A percentile compares a stretch with the other conserved stretches of the same genome.
These are phyloP conservation scores for Pulveroboletus sp. DNA, from an alignment of 768 basidiomycete species.

Conservation along the genomic window DNA sequence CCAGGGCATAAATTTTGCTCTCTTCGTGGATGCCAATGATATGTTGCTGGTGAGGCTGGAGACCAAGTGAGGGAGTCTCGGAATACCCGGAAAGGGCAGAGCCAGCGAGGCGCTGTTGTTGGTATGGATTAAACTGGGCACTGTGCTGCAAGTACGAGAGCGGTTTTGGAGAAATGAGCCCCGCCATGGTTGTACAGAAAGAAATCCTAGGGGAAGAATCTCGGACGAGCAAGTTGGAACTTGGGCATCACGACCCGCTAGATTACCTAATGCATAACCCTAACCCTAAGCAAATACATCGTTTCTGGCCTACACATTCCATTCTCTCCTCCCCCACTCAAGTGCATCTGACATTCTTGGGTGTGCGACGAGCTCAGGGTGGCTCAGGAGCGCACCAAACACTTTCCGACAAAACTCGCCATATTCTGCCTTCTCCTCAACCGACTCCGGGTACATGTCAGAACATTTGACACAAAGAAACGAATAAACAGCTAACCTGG, in stretches of 20 bases:
- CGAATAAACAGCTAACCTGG: constrained; percentile 32
- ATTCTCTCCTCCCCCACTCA: constrained; percentile 25
- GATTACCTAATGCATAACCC: constrained; percentile 28
- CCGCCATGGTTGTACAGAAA: constrained; percentile 42
- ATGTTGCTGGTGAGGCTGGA: constrained; percentile 51
- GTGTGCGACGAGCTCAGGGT: constrained; percentile 31
- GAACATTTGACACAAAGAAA: neutral
- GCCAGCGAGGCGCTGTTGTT: constrained; percentile 37
- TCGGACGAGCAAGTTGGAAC: neutral
- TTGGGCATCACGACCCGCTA: neutral
- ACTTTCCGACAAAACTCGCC: constrained; percentile 33
- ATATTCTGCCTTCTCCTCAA: constrained; percentile 28
- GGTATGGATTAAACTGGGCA: constrained; percentile 56
- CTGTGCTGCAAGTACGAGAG: constrained; percentile 62
- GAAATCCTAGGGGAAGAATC: constrained; percentile 12
- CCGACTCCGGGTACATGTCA: constrained; percentile 11
- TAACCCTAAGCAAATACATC: constrained; percentile 15
- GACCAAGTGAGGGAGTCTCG: constrained; percentile 56
- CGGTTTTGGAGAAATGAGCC: constrained; percentile 58
- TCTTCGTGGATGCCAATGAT: constrained; percentile 57
- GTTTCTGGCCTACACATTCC: constrained; percentile 4
- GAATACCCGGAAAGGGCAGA: constrained; percentile 41
- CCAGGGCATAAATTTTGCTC: constrained; percentile 84
- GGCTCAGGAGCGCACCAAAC: constrained; percentile 24
- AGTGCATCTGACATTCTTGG: constrained; percentile 31